Evolutionary conservation across 306 rosid genomes (phyloP).

Genomic region (Sicyos baderoa): DNA sequence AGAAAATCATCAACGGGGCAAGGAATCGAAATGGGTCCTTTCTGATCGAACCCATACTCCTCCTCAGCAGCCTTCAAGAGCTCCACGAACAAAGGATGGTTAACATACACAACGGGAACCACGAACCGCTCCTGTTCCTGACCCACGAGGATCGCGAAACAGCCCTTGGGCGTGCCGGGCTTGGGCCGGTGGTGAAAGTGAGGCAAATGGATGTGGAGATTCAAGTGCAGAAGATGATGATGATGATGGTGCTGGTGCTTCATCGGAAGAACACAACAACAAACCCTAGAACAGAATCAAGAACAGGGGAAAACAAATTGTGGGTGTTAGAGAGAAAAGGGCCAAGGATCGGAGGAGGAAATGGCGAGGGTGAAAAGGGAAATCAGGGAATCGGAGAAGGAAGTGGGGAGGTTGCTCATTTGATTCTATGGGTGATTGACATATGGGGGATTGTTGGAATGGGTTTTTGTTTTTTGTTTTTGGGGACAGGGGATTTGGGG

Average conservation of each 20-base stretch:
- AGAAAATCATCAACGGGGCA: conserved; percentile 77
- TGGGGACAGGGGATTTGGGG: not conserved
- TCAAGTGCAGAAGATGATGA: conserved; percentile 20
- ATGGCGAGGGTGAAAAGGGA: conserved; percentile 73
- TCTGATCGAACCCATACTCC: conserved; percentile 73
- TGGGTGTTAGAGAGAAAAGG: conserved; percentile 43
- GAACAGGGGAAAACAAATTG: not conserved
- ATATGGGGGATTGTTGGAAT: not conserved
- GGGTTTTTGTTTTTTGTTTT: no score
- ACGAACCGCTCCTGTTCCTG: conserved; percentile 68
- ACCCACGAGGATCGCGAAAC: conserved; percentile 60
- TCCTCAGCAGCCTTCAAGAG: conserved; percentile 74
- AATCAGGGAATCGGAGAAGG: conserved; percentile 65
- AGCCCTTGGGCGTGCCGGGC: conserved; percentile 71
- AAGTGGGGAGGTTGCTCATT: conserved; percentile 84
- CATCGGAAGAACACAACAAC: not conserved
- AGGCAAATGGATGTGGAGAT: conserved; percentile 52
- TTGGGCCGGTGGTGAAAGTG: conserved; percentile 31
- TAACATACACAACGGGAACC: conserved; percentile 70
- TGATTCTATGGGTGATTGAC: not conserved
- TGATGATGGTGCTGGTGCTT: not conserved
- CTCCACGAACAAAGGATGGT: conserved; percentile 73
- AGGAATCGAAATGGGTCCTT: conserved; percentile 81
- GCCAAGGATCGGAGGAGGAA: conserved; percentile 92
- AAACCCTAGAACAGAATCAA: not conserved